phyloP scores from a whole-genome alignment of 2,329 filamentous ascomycete genomes.

The Trichoderma hamatum region DNA sequence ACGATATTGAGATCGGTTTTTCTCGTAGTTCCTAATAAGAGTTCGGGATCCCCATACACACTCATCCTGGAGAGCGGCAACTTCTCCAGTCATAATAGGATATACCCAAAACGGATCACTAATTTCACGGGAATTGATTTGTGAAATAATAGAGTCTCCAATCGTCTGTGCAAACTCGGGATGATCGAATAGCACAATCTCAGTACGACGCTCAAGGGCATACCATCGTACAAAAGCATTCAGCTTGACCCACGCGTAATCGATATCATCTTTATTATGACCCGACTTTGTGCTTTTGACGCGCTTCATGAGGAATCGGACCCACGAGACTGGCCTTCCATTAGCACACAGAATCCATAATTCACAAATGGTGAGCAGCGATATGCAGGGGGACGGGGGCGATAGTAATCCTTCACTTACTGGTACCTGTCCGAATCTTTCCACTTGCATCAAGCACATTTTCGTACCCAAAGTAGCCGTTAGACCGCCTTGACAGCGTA shows the following conservation, averaged over 20 bases:
- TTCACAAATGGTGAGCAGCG: not conserved
- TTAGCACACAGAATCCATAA: not conserved
- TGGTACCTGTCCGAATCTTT: not conserved
- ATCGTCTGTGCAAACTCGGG: slow-evolving; percentile 5
- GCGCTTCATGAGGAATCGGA: slow-evolving; percentile 39
- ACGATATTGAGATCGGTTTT: slow-evolving; percentile 6
- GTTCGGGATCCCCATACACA: slow-evolving; percentile 47
- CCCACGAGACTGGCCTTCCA: slow-evolving; percentile 39
- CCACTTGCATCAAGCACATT: slow-evolving; percentile 24
- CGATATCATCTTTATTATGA: not conserved
- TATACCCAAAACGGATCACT: slow-evolving; percentile 45
- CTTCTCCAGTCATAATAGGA: slow-evolving; percentile 35
- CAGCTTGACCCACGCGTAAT: slow-evolving; percentile 43
- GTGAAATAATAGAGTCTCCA: slow-evolving; percentile 3
- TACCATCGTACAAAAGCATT: slow-evolving; percentile 40
- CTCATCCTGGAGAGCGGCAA: slow-evolving; percentile 39
- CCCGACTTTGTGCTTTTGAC: slow-evolving; percentile 22
- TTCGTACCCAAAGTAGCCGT: slow-evolving; percentile 46
- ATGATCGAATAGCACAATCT: slow-evolving; percentile 40
- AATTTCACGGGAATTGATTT: slow-evolving; percentile 24
- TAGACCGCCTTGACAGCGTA: slow-evolving; percentile 39
- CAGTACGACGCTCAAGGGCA: slow-evolving; percentile 31
- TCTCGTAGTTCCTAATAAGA: slow-evolving; percentile 42
- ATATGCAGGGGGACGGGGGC: not conserved
- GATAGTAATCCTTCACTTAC: not conserved